phyloP scores from a whole-genome alignment of 1,139 yeast species.

The Protomyces macrosporus region DNA sequence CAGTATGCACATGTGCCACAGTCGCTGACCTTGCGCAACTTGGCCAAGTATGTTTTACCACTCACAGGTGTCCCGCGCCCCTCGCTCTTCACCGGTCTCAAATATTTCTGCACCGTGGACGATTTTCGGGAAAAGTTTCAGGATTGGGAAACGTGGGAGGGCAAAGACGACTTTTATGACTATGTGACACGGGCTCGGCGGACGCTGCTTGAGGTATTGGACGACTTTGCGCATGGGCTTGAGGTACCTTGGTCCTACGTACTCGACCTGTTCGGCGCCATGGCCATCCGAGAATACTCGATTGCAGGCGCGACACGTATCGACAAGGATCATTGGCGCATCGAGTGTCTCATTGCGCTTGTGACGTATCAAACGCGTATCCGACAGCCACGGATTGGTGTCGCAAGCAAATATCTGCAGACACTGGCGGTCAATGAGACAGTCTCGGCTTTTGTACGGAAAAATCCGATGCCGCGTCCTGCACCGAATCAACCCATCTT shows the following conservation, averaged over 20 bases:
- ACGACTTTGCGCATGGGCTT: slow-evolving; percentile 65
- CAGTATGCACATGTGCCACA: slow-evolving; percentile 40
- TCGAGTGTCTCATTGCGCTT: slow-evolving; percentile 71
- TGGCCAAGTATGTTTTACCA: slow-evolving; percentile 77
- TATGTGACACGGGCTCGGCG: slow-evolving; percentile 89
- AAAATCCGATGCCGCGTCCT: slow-evolving; percentile 32
- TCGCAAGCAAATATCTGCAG: slow-evolving; percentile 77
- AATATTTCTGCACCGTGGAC: slow-evolving; percentile 60
- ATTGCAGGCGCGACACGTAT: slow-evolving; percentile 53
- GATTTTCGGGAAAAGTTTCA: slow-evolving; percentile 68
- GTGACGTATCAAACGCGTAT: slow-evolving; percentile 83
- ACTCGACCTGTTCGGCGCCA: slow-evolving; percentile 68
- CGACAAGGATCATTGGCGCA: slow-evolving; percentile 29
- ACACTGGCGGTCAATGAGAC: background rate
- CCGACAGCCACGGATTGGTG: slow-evolving; percentile 68
- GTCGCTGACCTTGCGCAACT: slow-evolving; percentile 58
- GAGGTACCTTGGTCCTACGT: slow-evolving; percentile 67
- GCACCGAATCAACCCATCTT: slow-evolving; percentile 30
- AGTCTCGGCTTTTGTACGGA: background rate
- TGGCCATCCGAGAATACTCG: slow-evolving; percentile 77
- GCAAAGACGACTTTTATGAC: slow-evolving; percentile 68
- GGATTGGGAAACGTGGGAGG: slow-evolving; percentile 65
- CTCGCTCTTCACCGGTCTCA: slow-evolving; percentile 60
- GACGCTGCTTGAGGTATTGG: slow-evolving; percentile 73
- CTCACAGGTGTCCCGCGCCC: slow-evolving; percentile 76